Conservation (phyloP, 441 rosid species). For the Kokia cookei region DNA sequence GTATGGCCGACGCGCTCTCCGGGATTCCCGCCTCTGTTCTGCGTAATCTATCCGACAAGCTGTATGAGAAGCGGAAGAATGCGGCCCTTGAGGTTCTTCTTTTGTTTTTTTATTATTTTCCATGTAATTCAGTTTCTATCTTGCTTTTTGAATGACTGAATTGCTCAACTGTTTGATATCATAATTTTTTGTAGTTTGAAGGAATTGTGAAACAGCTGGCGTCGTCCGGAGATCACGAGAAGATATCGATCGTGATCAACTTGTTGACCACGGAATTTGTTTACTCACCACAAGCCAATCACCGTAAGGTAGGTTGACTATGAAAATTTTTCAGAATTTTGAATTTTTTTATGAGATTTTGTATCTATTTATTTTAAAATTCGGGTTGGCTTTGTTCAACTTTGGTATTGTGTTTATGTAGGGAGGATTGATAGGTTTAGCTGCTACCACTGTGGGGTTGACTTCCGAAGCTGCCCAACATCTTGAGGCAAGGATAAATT, state of each 20-base stretch:
- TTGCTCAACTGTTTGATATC: not conserved
- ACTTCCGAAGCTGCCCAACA: conserved; percentile 89
- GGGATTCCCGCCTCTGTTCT: conserved; percentile 68
- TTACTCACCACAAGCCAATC: conserved; percentile 83
- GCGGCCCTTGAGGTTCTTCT: conserved; percentile 89
- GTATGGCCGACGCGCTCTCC: conserved; percentile 70
- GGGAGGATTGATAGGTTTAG: conserved; percentile 99
- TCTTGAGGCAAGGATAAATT: conserved; percentile 61
- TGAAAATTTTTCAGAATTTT: not conserved
- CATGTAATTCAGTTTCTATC: not conserved
- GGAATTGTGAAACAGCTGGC: conserved; percentile 85
- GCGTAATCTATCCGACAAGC: conserved; percentile 97
- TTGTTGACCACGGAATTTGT: conserved; percentile 77
- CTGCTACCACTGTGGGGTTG: conserved; percentile 98
- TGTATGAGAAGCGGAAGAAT: conserved; percentile 97
- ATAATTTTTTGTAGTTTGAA: conserved; percentile 55
- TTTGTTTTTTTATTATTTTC: not conserved
- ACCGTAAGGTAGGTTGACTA: conserved; percentile 72
- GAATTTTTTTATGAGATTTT: not conserved
- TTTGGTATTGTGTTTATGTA: conserved; percentile 13
- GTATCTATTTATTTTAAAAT: not conserved
- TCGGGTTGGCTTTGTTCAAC: not conserved
- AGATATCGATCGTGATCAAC: conserved; percentile 78
- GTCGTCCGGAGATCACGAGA: conserved; percentile 86
- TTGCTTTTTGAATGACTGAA: conserved; percentile 19